Conservation (phyloP, 441 rosid species). For the Theobroma grandiflorum region DNA sequence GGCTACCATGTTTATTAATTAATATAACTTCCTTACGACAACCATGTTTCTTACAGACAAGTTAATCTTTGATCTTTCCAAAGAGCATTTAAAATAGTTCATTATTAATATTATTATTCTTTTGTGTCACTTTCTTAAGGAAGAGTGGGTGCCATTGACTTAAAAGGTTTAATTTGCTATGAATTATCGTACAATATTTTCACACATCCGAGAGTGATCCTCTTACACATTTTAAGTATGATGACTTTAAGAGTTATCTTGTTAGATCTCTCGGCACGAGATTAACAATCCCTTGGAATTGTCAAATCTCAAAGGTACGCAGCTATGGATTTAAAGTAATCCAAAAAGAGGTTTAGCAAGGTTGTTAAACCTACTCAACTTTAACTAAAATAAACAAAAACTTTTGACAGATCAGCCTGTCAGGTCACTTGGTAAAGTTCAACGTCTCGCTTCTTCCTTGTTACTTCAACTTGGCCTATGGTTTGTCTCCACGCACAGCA, state of each 20-base stretch:
- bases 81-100: neutral
- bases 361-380: neutral
- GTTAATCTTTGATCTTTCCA: neutral
- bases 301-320: neutral
- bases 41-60: neutral
- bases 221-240: neutral
- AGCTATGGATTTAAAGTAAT: neutral
- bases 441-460: neutral
- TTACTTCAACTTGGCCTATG: neutral
- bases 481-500: neutral
- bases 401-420: neutral
- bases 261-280: neutral
- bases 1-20: neutral
- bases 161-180: neutral
- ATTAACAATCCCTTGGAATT: neutral
- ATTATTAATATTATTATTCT: neutral
- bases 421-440: neutral
- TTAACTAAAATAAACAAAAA: neutral
- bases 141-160: neutral
- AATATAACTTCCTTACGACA: neutral
- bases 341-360: neutral
- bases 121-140: neutral
- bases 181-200: neutral
- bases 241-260: neutral
- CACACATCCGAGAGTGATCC: neutral